phyloP scores from a whole-genome alignment of 768 basidiomycete species.

The Hericium erinaceus region DNA sequence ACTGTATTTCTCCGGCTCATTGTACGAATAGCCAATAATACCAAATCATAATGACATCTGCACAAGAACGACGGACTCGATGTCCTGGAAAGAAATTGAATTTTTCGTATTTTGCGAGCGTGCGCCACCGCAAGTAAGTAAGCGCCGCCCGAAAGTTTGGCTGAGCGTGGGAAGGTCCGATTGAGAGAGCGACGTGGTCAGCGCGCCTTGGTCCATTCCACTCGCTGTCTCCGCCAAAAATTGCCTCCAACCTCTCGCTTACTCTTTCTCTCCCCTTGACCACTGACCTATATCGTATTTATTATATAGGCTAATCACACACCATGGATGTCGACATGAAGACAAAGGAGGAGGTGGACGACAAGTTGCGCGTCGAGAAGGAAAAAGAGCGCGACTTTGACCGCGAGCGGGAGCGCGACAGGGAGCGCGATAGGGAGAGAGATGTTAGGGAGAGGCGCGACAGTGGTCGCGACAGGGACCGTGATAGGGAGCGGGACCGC shows the following conservation, averaged over 20 bases:
- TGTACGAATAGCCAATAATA: not conserved
- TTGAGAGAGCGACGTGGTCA: not conserved
- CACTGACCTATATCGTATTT: not conserved
- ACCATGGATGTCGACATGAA: conserved; percentile 79
- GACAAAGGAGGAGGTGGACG: conserved; percentile 63
- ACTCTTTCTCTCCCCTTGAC: not conserved
- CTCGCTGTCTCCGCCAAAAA: not conserved
- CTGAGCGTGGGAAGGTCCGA: not conserved
- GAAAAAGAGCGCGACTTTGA: conserved; percentile 35
- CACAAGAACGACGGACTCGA: too few relatives aligned
- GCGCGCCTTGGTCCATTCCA: not conserved
- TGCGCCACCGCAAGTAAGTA: not conserved
- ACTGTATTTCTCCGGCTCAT: not conserved
- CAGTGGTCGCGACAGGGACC: conserved; percentile 22
- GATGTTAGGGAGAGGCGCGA: conserved; percentile 23
- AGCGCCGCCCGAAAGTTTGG: not conserved
- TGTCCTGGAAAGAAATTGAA: too few relatives aligned
- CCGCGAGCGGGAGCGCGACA: conserved; percentile 38
- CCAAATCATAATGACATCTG: too few relatives aligned
- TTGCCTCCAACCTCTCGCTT: not conserved
- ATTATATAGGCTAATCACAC: not conserved
- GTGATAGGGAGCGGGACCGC: conserved; percentile 23
- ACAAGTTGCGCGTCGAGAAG: conserved; percentile 42
- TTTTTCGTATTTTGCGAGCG: not conserved
- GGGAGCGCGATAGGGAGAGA: conserved; percentile 33